These are phyloP conservation scores for Plectosphaerella sp. DNA, from an alignment of 2,329 filamentous ascomycete genomes.

Conservation along the genomic window DNA sequence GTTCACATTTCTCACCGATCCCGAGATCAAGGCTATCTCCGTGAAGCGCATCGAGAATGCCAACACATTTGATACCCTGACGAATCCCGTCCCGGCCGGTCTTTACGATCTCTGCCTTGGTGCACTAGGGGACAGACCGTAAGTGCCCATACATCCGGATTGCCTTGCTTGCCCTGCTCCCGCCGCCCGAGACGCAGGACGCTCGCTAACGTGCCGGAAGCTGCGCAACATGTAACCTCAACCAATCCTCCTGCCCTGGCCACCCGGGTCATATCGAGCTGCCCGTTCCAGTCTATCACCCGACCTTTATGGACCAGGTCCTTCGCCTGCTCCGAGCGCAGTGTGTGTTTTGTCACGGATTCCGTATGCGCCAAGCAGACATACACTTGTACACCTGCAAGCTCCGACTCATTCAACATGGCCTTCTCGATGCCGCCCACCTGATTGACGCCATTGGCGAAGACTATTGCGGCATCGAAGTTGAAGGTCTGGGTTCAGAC, in stretches of 20 bases:
- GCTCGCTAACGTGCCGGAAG: conserved; percentile 38
- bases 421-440: conserved; percentile 67
- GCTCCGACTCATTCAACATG: conserved; percentile 79
- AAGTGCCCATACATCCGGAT: conserved; percentile 25
- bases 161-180: background rate
- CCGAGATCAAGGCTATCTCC: conserved; percentile 84
- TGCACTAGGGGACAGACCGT: conserved; percentile 82
- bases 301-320: conserved; percentile 92
- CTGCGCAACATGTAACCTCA: conserved; percentile 89
- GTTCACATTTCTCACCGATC: conserved; percentile 77
- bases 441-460: conserved; percentile 50
- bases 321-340: conserved; percentile 80
- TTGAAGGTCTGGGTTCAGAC: conserved; percentile 38
- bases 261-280: conserved; percentile 95
- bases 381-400: conserved; percentile 80
- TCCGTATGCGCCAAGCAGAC: conserved; percentile 73
- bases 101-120: conserved; percentile 90
- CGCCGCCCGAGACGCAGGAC: background rate
- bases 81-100: conserved; percentile 85
- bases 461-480: conserved; percentile 37
- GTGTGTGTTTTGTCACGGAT: conserved; percentile 85
- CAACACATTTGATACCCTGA: conserved; percentile 86
- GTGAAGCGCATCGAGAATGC: conserved; percentile 93
- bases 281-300: conserved; percentile 89
- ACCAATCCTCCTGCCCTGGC: conserved; percentile 77